Conservation (phyloP, 73 alveolate species). For the Paramecium biaurelia region DNA sequence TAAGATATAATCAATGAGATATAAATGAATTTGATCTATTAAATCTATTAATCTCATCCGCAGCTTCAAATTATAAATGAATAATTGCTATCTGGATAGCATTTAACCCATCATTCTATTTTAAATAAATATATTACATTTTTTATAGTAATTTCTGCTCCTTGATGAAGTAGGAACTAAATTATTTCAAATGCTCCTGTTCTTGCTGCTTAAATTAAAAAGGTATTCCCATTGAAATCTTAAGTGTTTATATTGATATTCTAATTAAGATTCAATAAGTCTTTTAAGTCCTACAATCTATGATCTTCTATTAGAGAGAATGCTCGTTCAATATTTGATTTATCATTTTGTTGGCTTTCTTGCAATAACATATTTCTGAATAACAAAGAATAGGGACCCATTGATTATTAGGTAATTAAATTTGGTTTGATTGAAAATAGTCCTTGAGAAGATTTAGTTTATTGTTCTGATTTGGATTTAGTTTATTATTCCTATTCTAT, state of each 20-base stretch:
- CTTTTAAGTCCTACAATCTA: neutral
- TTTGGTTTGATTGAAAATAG: neutral
- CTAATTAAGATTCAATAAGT: neutral
- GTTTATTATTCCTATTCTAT: neutral
- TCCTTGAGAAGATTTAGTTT: neutral
- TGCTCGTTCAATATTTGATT: neutral
- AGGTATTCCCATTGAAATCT: neutral
- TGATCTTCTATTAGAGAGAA: neutral
- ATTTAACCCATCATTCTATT: neutral
- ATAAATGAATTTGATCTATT: neutral
- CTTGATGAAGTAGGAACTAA: neutral
- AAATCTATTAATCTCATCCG: neutral
- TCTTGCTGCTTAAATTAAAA: neutral
- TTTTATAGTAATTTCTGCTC: neutral
- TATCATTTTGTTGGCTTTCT: neutral
- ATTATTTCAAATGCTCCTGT: neutral
- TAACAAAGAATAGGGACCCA: neutral
- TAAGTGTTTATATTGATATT: neutral
- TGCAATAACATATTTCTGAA: neutral
- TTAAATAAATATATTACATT: neutral
- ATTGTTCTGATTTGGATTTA: neutral
- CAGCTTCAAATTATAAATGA: neutral
- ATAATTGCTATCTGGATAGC: neutral
- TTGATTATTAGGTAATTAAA: neutral
- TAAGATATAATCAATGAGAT: neutral